Base-by-base conservation (phyloP, 495 filamentous ascomycete genomes). In the Apiosordaria backusii region DNA sequence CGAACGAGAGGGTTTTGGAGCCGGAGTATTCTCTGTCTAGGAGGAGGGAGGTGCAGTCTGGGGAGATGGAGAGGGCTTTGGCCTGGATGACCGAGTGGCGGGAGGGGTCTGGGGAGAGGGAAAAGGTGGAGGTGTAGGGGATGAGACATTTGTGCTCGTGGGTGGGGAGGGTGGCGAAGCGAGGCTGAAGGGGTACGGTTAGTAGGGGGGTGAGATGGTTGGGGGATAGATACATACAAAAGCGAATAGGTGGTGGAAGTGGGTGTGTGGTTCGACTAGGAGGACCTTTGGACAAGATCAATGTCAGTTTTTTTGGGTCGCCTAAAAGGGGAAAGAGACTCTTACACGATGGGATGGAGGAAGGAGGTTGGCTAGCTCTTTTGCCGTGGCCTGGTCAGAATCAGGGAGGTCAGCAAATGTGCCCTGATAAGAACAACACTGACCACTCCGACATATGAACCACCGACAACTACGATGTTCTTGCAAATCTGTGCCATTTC, bases 61-160 rank as follows among this genome's bases (percentile, higher is more conserved):
- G 60, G 7, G 79, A 72, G 0, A 85, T 72, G 4, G 81, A 78
- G 15, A 79, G 25, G 59, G 57, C 22, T 26, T 25, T 57, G 3
- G 80, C 83, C 1, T 78, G 76, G 21, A 83, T 68, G 13, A 84
- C 74, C 13, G 67, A 29, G 65, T 83, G 81, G 10, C 68, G 69
- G 0, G 74, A 60, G 35, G 35, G 35, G 35, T 45, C 35, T 9
- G 35, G 35, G 3, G 78, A 62, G 1, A 50, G 65, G 3, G 76
- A 58, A 64, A 83, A 84, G 23, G 82, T 67, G 10, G 71, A 68
- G 22, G 68, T 76, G 70, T 83, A 83, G 0, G 83, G 83, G 58
- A 85, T 83, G 69, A 87, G 86, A 1, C 83, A 84, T 65, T 85
- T 86, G 65, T 86, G 81, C 63, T 85, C 83, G 40, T 85, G 75